Base-by-base conservation (phyloP, 306 rosid genomes). In the Corylus avellana region DNA sequence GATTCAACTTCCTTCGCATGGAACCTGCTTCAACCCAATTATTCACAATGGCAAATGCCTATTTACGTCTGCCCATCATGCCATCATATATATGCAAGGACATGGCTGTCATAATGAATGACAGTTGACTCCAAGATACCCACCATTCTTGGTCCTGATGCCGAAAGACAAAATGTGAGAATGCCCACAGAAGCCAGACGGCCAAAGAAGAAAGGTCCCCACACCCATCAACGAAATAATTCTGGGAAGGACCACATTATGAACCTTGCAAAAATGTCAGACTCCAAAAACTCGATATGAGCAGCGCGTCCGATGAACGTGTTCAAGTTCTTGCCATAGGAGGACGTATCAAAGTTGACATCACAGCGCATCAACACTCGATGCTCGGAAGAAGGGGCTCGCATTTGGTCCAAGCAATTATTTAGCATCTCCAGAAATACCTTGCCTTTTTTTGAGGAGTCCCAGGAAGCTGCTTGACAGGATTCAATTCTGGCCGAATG, bases 191-290 rank as follows among this genome's bases (percentile, higher is more conserved):
- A 66, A 77, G 74, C 68, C 72, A 57, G 64, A 79, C 54, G 51
- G 75, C 27, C 59, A 61, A 56, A 59, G 76, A 56, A 70, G 70
- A 77, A 12, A 32, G 53, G 80, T 70, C 49, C 61, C 44, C 70
- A 50, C 37, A 51, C 53, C 67, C 42, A 25, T 84, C 85, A 94
- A 72, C 80, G 86, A 77, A 94, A 91, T 50, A 92, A 84, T 69
- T 94, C 92, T 0, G 89, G 95, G 85, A 94, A 94, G 82, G 97
- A 94, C 98, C 98, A 94, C 89, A 94, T 85, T 80, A 94, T 79
- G 90, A 94, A 89, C 89, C 73, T 91, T 0, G 91, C 95, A 73
- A 90, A 92, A 55, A 84, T 61, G 80, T 94, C 98, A 9, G 97
- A 86, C 82, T 94, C 98, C 77, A 94, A 81, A 74, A 94, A 94